These are phyloP conservation scores for Aureobasidium sp. DNA, from an alignment of 2,329 filamentous ascomycete genomes.

Conservation along the genomic window DNA sequence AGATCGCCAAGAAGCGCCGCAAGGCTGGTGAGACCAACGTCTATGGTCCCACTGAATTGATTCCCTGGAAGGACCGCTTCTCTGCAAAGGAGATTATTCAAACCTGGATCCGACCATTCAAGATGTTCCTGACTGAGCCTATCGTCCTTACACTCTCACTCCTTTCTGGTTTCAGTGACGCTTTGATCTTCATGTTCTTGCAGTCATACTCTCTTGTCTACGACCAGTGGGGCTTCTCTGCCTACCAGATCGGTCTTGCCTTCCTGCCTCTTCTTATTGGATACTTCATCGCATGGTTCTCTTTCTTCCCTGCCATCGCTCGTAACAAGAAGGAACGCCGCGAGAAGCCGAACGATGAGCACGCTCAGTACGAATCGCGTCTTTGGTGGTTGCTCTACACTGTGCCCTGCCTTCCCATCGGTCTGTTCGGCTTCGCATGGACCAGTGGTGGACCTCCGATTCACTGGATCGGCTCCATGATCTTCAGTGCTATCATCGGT, in stretches of 20 bases:
- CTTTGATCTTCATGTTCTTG: slow-evolving; percentile 74
- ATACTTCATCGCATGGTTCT: slow-evolving; percentile 57
- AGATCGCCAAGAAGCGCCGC: slow-evolving; percentile 68
- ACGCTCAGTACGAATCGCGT: slow-evolving; percentile 58
- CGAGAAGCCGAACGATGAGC: slow-evolving; percentile 41
- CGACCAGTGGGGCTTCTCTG: slow-evolving; percentile 58
- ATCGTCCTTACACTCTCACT: slow-evolving; percentile 67
- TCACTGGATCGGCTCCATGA: slow-evolving; percentile 63
- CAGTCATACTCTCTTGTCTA: slow-evolving; percentile 67
- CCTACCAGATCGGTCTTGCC: slow-evolving; percentile 51
- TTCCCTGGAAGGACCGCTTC: slow-evolving; percentile 36
- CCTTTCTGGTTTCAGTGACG: slow-evolving; percentile 67
- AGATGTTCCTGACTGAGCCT: slow-evolving; percentile 70
- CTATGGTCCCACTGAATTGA: slow-evolving; percentile 70
- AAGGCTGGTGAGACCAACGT: slow-evolving; percentile 54
- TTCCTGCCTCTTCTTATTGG: slow-evolving; percentile 64
- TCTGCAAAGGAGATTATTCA: slow-evolving; percentile 39
- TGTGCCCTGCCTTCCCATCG: slow-evolving; percentile 59
- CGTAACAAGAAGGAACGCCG: slow-evolving; percentile 45
- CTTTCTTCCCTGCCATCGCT: slow-evolving; percentile 53
- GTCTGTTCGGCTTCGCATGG: slow-evolving; percentile 67
- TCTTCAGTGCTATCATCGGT: slow-evolving; percentile 61
- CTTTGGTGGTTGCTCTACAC: slow-evolving; percentile 60
- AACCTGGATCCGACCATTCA: slow-evolving; percentile 62
- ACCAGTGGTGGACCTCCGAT: slow-evolving; percentile 57